Evolutionary conservation across 768 basidiomycete genomes (phyloP), one percentile per base, ranked within the genome.

Genomic region (Royoungia palumana): DNA sequence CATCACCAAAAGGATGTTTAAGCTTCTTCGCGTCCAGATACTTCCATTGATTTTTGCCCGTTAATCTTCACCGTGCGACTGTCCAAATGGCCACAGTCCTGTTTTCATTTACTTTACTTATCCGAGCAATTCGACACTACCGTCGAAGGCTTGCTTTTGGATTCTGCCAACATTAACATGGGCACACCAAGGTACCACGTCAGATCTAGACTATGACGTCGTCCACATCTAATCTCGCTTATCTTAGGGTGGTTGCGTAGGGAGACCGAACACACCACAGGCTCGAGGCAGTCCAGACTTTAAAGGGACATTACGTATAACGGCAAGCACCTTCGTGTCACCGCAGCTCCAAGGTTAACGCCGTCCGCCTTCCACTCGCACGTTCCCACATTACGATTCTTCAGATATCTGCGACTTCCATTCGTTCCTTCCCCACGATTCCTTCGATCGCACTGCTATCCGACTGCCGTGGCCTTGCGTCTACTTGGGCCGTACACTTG

Each of bases 371-470:
- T 27, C n/a, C 32, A 14, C 24, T 20, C 27, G 35, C 11, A 35
- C 13, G 27, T 22, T 36, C 22, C 19, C n/a, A n/a, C n/a, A n/a
- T n/a, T n/a, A 21, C 14, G 25, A 4, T 24, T 37, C 52, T 24
- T 48, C 34, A 8, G 43, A 19, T 32, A 51, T 36, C 48, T 58
- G 36, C 30, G 50, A 51, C 36, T 50, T 50, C 57, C 54, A 37
- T 27, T 39, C 49, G 12, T 51, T 44, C 19, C 35, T 41, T 11
- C 48, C 47, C 16, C 49, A 45, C 32, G 44, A 19, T 44, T 58
- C 27, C 20, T 36, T 53, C 35, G 14, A 39, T 21, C 30, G 14
- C 25, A 14, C 17, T 19, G 19, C 20, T 8, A 39, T 8, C 5
- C 7, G 17, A 16, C 6, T 38, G n/a, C 32, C 21, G 49, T 25